A percentile compares a stretch with the other conserved stretches of the same genome.
These are phyloP conservation scores for Diaporthe australafricana DNA, from an alignment of 2,329 filamentous ascomycete species.

Conservation along the genomic window DNA sequence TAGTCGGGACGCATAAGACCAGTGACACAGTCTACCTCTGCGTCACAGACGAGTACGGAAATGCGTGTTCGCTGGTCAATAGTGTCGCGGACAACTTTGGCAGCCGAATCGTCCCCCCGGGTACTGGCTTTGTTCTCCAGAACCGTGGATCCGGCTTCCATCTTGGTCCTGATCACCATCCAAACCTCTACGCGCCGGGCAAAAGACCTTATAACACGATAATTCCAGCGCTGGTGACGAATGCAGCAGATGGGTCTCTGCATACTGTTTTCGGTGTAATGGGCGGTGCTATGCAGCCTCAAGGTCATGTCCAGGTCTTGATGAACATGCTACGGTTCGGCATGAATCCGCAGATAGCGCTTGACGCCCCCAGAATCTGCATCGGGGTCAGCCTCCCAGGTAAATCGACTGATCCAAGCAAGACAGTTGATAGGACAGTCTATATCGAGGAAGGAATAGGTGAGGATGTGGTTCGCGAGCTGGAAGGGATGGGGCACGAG, in stretches of 20 bases:
- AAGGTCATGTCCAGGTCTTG: slow-evolving; percentile 92
- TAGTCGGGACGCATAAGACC: slow-evolving; percentile 65
- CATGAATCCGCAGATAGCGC: slow-evolving; percentile 82
- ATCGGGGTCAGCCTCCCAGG: slow-evolving; percentile 78
- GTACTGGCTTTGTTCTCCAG: slow-evolving; percentile 90
- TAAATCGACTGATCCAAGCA: slow-evolving; percentile 57
- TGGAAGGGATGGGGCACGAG: slow-evolving; percentile 77
- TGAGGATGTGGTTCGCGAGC: slow-evolving; percentile 70
- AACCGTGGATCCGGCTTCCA: slow-evolving; percentile 90
- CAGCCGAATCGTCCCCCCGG: slow-evolving; percentile 84
- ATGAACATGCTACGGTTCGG: slow-evolving; percentile 88
- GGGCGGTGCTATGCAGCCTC: slow-evolving; percentile 97
- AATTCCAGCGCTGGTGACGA: slow-evolving; percentile 89
- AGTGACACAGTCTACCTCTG: slow-evolving; percentile 95
- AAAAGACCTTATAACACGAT: slow-evolving; percentile 97
- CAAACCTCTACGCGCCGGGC: slow-evolving; percentile 80
- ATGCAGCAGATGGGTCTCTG: slow-evolving; percentile 75
- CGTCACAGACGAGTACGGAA: slow-evolving; percentile 83
- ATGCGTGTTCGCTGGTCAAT: slow-evolving; percentile 95
- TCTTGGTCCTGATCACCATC: slow-evolving; percentile 72
- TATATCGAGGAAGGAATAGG: slow-evolving; percentile 85
- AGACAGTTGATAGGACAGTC: slow-evolving; percentile 72
- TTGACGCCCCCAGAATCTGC: slow-evolving; percentile 89
- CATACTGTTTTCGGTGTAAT: slow-evolving; percentile 93
- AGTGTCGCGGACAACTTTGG: slow-evolving; percentile 91